These are phyloP conservation scores for Saccharomycopsis selenospora DNA, from an alignment of 805 yeast genomes.

Conservation along the genomic window DNA sequence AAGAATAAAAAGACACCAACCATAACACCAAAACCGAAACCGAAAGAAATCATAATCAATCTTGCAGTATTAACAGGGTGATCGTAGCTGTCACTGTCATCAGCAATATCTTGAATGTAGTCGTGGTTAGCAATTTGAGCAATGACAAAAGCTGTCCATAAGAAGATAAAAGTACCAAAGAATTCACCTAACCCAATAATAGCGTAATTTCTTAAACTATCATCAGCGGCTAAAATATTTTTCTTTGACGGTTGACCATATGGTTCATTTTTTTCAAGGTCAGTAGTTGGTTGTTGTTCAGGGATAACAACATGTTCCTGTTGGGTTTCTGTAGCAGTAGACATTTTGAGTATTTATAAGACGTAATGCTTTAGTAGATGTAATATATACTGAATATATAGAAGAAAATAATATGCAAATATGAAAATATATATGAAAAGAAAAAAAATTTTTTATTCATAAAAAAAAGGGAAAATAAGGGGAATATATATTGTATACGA, in stretches of 20 bases:
- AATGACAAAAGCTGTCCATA: constrained; percentile 75
- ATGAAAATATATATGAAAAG: too few relatives aligned
- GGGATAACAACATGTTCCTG: background rate
- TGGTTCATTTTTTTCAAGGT: constrained; percentile 1
- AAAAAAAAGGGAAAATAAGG: too few relatives aligned
- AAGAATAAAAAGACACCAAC: constrained; percentile 61
- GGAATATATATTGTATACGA: too few relatives aligned
- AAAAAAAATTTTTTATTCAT: too few relatives aligned
- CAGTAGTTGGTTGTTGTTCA: background rate
- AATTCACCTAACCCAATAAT: constrained; percentile 76
- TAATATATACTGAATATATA: too few relatives aligned
- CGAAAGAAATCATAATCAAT: constrained; percentile 72
- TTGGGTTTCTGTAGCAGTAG: constrained; percentile 1
- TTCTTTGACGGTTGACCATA: background rate
- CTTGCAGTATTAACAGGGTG: constrained; percentile 45
- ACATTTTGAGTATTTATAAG: constrained; percentile 4
- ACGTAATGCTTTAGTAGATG: too few relatives aligned
- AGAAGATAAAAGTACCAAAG: constrained; percentile 76
- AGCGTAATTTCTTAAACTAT: constrained; percentile 48
- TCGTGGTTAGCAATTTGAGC: constrained; percentile 76
- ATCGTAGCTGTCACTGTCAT: constrained; percentile 32
- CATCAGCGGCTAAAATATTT: constrained; percentile 1
- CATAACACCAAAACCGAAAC: constrained; percentile 82
- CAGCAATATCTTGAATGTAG: constrained; percentile 28
- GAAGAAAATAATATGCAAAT: too few relatives aligned